Evolutionary conservation across 495 filamentous ascomycete species (phyloP).

Genomic region (Arthonia radiata): DNA sequence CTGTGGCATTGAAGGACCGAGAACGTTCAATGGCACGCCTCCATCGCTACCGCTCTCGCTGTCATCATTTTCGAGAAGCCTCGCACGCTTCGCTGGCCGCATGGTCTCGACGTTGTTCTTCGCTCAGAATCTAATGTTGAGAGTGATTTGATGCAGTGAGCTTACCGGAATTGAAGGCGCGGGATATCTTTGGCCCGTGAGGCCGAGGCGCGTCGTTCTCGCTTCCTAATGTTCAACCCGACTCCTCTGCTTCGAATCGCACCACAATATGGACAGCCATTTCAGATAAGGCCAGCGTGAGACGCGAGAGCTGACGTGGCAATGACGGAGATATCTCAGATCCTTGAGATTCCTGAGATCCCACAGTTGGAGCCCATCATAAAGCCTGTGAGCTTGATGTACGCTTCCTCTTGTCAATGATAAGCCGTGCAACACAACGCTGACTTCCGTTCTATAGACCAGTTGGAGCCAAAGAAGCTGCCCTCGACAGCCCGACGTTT

Average conservation of each 20-base stretch:
- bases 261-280: too few relatives aligned
- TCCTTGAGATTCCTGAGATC: slow-evolving; percentile 1
- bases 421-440: slow-evolving; percentile 2
- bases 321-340: too few relatives aligned
- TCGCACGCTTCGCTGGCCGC: slow-evolving; percentile 10
- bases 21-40: too few relatives aligned
- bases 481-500: slow-evolving; percentile 88
- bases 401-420: slow-evolving; percentile 1
- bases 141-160: slow-evolving; percentile 2
- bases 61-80: slow-evolving; percentile 10
- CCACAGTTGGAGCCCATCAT: slow-evolving; percentile 5
- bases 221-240: too few relatives aligned
- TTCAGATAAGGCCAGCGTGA: too few relatives aligned
- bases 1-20: too few relatives aligned
- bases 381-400: slow-evolving; percentile 10
- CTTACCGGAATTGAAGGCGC: too few relatives aligned
- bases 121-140: neutral
- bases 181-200: too few relatives aligned
- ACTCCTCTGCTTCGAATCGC: slow-evolving; percentile 1
- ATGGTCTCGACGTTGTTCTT: neutral
- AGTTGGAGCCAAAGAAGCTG: slow-evolving; percentile 81
- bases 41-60: slow-evolving; percentile 6
- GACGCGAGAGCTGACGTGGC: too few relatives aligned
- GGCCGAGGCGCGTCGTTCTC: too few relatives aligned
- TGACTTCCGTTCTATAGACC: slow-evolving; percentile 32